Evolutionary conservation across 2,329 filamentous ascomycete genomes (phyloP).

Genomic region (Aspergillus aculeatus): DNA sequence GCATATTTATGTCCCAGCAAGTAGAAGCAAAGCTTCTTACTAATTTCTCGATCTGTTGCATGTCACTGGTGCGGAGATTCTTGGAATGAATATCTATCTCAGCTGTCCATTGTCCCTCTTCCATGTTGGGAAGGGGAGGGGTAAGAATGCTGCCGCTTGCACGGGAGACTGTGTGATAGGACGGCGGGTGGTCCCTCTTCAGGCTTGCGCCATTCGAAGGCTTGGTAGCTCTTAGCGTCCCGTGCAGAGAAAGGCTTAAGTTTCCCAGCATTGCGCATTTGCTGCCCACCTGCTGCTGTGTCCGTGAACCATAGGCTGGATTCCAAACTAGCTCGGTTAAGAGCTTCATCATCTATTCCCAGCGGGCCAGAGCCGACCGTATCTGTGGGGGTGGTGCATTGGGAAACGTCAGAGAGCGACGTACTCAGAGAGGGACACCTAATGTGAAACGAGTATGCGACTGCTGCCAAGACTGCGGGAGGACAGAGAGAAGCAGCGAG

Average conservation of each 20-base stretch:
- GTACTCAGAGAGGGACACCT: slow-evolving; percentile 1
- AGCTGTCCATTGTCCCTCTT: background rate
- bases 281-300: background rate
- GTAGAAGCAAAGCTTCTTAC: background rate
- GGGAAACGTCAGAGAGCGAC: slow-evolving; percentile 5
- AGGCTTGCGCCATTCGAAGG: background rate
- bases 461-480: slow-evolving; percentile 4
- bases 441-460: slow-evolving; percentile 7
- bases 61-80: background rate
- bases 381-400: background rate
- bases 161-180: slow-evolving; percentile 5
- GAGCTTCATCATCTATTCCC: slow-evolving; percentile 1
- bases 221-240: background rate
- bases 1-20: background rate
- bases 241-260: background rate
- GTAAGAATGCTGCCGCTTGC: background rate
- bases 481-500: background rate
- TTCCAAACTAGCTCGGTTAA: background rate
- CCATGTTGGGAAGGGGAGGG: background rate
- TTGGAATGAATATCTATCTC: background rate
- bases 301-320: background rate
- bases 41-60: background rate
- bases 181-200: background rate
- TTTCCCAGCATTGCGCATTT: background rate
- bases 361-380: background rate